Base-by-base conservation (phyloP, 2,329 filamentous ascomycete genomes). In the Verticillium albo-atrum region DNA sequence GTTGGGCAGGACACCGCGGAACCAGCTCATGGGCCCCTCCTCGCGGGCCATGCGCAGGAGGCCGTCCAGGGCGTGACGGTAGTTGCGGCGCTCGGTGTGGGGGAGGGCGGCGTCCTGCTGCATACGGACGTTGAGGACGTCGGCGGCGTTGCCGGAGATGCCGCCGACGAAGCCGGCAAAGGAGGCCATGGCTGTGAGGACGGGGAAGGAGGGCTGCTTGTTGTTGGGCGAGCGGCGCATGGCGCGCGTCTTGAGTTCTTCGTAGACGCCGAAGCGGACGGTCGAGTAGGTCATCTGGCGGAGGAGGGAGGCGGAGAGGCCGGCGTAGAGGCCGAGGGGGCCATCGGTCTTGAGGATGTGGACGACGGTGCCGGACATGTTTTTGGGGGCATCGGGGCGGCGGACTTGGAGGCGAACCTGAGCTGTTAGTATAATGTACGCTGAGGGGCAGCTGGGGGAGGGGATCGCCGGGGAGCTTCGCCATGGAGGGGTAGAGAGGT, bases 71-170 rank as follows among this genome's bases (percentile, higher is more conserved):
- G 93, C 95, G 73, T 98, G 85, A 64, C 87, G 89, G 78, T 99
- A 99, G 75, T 96, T 95, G 59, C 94, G 85, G 54, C 91, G 87
- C 69, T 96, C 79, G 5, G 82, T 82, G 1, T 77, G 69, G 0
- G 92, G 90, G 1, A 97, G 85, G 0, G 92, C 87, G 2, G 90
- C 88, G 70, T 89, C 95, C 76, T 96, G 91, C 77, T 99, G 95
- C 95, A 99, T 99, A 65, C 95, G 91, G 55, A 99, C 95, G 75
- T 99, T 99, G 69, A 97, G 82, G 34, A 99, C 92, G 73, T 99
- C 95, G 65, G 93, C 94, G 3, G 93, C 92, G 77, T 98, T 99
- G 65, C 95, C 95, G 6, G 89, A 90, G 54, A 98, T 78, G 55
- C 95, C 95, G 63, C 95, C 95, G 3, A 96, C 75, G 71, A 97